Evolutionary conservation across 345 rosid genomes (phyloP), one percentile per base, ranked within the genome.

Genomic region (Iberis pinnata): DNA sequence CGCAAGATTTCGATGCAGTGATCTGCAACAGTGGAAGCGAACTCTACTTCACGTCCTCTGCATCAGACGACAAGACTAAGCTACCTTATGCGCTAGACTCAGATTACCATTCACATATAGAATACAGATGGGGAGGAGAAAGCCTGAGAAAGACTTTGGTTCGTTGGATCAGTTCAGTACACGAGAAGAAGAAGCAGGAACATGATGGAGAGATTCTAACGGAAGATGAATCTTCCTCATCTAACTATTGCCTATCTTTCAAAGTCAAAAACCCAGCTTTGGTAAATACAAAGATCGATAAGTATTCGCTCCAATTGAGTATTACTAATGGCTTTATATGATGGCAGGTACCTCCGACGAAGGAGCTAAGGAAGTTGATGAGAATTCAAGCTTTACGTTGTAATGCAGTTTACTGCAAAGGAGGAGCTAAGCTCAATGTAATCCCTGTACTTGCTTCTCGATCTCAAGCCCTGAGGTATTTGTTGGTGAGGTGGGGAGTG

Each of bases 21-120:
- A 77, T 85, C 53, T 85, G 95, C 68, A 85, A 77, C 53, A 82
- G 89, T 52, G 95, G 95, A n/a, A 71, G 89, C 26, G 89, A 82
- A 36, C 75, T 85, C 51, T 85, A 78, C 68, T 78, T 82, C 60
- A 76, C 89, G 18, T 64, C 81, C 48, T 50, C 68, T 43, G 78
- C 63, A 60, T 52, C 75, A 4, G 84, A 80, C 46, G 89, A 67
- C 9, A 40, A 50, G 35, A 40, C 53, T 0, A 67, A 29, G 36
- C 74, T 78, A 51, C 87, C 83, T 7, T 83, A 76, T 41, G 62
- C 69, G 16, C 64, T 77, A 7, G 95, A 86, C 70, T 48, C 70
- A 25, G 82, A 86, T 68, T 86, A 86, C 64, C 88, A 79, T 54
- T 83, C 83, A 1, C 95, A 86, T 54, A 76, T 78, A 17, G 92